Evolutionary conservation across 192 early-diverging fungal genomes (phyloP).

Genomic region (Coemansia sp.): DNA sequence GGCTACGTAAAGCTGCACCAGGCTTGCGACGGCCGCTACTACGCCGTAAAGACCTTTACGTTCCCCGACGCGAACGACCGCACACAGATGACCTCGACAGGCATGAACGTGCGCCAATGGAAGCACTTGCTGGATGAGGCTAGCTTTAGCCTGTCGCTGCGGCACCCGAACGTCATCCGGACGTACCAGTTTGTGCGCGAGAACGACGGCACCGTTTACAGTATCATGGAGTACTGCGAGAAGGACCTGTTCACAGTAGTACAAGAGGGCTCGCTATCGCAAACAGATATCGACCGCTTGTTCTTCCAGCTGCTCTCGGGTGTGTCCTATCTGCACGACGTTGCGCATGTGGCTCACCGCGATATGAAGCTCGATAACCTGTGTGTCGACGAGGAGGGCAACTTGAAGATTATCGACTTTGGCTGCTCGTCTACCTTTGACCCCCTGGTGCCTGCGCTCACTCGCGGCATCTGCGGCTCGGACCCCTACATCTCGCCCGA

Average conservation of each 20-base stretch:
- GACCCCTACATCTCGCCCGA: slow-evolving; percentile 98
- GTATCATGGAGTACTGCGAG: slow-evolving; percentile 89
- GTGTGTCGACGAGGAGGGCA: slow-evolving; percentile 67
- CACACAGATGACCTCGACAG: slow-evolving; percentile 29
- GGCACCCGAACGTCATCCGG: slow-evolving; percentile 74
- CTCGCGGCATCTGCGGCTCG: slow-evolving; percentile 82
- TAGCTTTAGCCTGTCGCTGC: slow-evolving; percentile 56
- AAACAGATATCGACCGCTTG: slow-evolving; percentile 74
- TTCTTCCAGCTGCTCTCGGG: slow-evolving; percentile 77
- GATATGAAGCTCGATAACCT: slow-evolving; percentile 88
- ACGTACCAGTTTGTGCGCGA: slow-evolving; percentile 74
- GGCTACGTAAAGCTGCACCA: slow-evolving; percentile 54
- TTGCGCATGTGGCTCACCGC: slow-evolving; percentile 76
- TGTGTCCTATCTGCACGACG: slow-evolving; percentile 71
- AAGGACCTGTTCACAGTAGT: slow-evolving; percentile 85
- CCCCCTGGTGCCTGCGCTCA: slow-evolving; percentile 61
- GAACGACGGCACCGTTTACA: slow-evolving; percentile 59
- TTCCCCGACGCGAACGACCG: slow-evolving; percentile 39
- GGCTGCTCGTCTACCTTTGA: slow-evolving; percentile 78
- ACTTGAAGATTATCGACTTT: slow-evolving; percentile 88
- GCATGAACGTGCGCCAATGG: slow-evolving; percentile 48
- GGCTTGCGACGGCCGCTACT: slow-evolving; percentile 44
- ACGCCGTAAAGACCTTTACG: slow-evolving; percentile 55
- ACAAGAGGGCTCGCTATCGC: slow-evolving; percentile 67
- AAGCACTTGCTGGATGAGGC: slow-evolving; percentile 55